A percentile compares a stretch with the other conserved stretches of the same genome.
These are phyloP conservation scores for Papiliotrema fonsecae DNA, from an alignment of 1,284 basidiomycete genomes.

Conservation along the genomic window DNA sequence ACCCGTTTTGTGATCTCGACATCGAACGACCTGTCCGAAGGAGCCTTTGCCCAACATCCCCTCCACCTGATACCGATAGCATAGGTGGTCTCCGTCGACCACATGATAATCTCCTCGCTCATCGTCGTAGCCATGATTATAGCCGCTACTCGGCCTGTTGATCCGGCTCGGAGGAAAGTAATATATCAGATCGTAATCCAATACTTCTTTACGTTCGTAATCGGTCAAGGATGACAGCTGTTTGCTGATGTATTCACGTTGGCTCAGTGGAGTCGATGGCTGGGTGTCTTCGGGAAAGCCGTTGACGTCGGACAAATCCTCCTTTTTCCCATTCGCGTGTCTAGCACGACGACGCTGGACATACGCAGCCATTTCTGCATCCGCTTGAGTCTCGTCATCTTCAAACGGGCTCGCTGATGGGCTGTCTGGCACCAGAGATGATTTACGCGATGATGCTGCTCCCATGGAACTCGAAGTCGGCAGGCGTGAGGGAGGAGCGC, in stretches of 20 bases:
- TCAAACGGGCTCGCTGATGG: slow-evolving; percentile 54
- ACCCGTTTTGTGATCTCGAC: slow-evolving; percentile 94
- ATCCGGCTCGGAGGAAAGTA: slow-evolving; percentile 49
- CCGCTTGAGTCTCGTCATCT: slow-evolving; percentile 85
- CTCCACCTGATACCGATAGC: slow-evolving; percentile 91
- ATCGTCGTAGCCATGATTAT: slow-evolving; percentile 96
- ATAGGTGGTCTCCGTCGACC: slow-evolving; percentile 85
- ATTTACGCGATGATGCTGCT: slow-evolving; percentile 22
- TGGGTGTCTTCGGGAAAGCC: slow-evolving; percentile 86
- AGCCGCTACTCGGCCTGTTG: slow-evolving; percentile 59
- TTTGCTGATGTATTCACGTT: slow-evolving; percentile 51
- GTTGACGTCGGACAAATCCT: slow-evolving; percentile 81
- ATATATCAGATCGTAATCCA: slow-evolving; percentile 81
- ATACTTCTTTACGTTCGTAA: slow-evolving; percentile 86
- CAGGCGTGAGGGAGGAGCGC: slow-evolving; percentile 22
- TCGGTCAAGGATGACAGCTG: slow-evolving; percentile 62
- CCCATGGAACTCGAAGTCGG: slow-evolving; percentile 40
- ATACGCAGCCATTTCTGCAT: slow-evolving; percentile 96
- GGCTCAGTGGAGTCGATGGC: slow-evolving; percentile 64
- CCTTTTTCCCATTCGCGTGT: slow-evolving; percentile 69
- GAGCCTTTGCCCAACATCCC: slow-evolving; percentile 95
- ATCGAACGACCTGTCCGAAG: slow-evolving; percentile 95
- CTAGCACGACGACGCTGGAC: slow-evolving; percentile 84
- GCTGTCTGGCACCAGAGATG: slow-evolving; percentile 46
- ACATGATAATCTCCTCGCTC: slow-evolving; percentile 96